Base-by-base conservation (phyloP, 75 land plant species). In the Pinus taeda region DNA sequence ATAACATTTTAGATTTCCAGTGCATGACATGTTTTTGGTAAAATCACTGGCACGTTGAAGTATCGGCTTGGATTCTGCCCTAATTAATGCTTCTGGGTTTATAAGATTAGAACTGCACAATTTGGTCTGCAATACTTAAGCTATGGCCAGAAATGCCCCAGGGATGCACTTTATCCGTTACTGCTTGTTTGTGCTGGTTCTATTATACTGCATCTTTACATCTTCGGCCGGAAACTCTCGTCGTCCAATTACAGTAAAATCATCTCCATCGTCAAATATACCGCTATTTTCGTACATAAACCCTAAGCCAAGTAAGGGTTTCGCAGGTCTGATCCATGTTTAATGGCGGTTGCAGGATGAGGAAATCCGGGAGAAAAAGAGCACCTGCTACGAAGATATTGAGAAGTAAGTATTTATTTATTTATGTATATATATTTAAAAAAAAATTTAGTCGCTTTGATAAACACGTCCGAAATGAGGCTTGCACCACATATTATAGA, bases 341-440 rank as follows among this genome's bases (percentile, higher is more conserved):
- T 37, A 4, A 63, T 8, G 70, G 57, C 29, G 69, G 17, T 29
- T 42, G 62, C 75, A 93, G 95, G 95, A 92, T 21, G 6, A 58
- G 17, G 93, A 90, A 76, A 74, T 87, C 74, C 72, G 73, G 30
- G 82, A 79, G 72, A 90, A 87, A 82, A 92, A 90, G 76, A 22
- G 67, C 36, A 75, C 60, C 14, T 93, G 97, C 64, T 93, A 88
- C 76, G 85, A 85, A 24, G 93, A 94, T 73, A 82, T 94, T 71
- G 92, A 94, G 77, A 90, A 82, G 97, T 94, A 76, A 30, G 71
- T 59, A 29, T 26, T 77, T 57, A 36, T 57, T 20, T 20, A 30
- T 65, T 79, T 39, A 29, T 18, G 14, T 75, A 61, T 69, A 11
- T 36, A 20, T 14, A 57, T 75, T 4, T 55, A 76, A 60, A 65